Evolutionary conservation across 768 basidiomycete species (phyloP).

Genomic region (Suillus ampliporus): DNA sequence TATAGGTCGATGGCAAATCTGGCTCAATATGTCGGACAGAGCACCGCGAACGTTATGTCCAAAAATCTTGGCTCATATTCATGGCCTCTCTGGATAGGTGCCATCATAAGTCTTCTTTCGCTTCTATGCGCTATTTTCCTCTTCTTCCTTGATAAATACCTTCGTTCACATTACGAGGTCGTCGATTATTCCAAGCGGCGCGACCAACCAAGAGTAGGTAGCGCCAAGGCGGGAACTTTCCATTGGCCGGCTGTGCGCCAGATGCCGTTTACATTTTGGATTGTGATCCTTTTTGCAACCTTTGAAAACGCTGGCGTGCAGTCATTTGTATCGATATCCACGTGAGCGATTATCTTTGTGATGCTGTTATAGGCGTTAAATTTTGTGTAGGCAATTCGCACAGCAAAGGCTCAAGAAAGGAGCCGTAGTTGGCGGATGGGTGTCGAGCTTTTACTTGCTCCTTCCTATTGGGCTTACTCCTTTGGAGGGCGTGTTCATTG

Average conservation of each 20-base stretch:
- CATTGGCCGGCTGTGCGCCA: slow-evolving; percentile 37
- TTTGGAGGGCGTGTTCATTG: slow-evolving; percentile 47
- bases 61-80: slow-evolving; percentile 44
- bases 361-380: background rate
- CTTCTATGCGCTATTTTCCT: slow-evolving; percentile 42
- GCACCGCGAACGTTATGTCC: slow-evolving; percentile 48
- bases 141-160: slow-evolving; percentile 43
- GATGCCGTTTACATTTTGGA: slow-evolving; percentile 47
- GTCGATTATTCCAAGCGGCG: slow-evolving; percentile 39
- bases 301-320: slow-evolving; percentile 52
- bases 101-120: slow-evolving; percentile 45
- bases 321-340: slow-evolving; percentile 50
- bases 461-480: slow-evolving; percentile 47
- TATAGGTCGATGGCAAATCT: slow-evolving; percentile 45
- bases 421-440: slow-evolving; percentile 51
- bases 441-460: slow-evolving; percentile 48
- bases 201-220: slow-evolving; percentile 36
- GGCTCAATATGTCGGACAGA: slow-evolving; percentile 47
- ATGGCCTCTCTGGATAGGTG: slow-evolving; percentile 49
- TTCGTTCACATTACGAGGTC: slow-evolving; percentile 40
- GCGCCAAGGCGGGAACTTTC: slow-evolving; percentile 33
- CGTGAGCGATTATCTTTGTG: slow-evolving; percentile 33
- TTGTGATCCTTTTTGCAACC: slow-evolving; percentile 43
- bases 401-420: slow-evolving; percentile 49
- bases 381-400: slow-evolving; percentile 42